These are phyloP conservation scores for Selaginella moellendorffii DNA, from an alignment of 75 land plant genomes.

Conservation along the genomic window DNA sequence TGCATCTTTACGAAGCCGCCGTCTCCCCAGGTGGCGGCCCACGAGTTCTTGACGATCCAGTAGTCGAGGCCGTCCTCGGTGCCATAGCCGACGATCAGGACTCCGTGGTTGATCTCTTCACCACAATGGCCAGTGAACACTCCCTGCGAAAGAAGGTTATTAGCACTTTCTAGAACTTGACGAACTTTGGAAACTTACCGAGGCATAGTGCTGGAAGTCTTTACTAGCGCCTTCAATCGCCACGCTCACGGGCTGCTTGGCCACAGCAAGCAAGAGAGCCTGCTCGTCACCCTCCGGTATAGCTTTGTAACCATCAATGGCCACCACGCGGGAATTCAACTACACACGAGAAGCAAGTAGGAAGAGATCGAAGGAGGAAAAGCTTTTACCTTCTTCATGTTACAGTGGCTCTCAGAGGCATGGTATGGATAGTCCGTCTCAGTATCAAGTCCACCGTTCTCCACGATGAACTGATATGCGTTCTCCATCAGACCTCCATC, in stretches of 20 bases:
- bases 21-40: slow-evolving; percentile 2
- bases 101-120: neutral
- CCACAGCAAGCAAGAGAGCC: slow-evolving; percentile 20
- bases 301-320: slow-evolving; percentile 17
- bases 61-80: neutral
- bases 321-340: neutral
- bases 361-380: too few relatives aligned
- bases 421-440: slow-evolving; percentile 57
- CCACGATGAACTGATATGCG: slow-evolving; percentile 44
- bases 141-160: slow-evolving; percentile 5
- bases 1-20: slow-evolving; percentile 1
- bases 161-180: neutral
- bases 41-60: slow-evolving; percentile 10
- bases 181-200: too few relatives aligned
- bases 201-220: slow-evolving; percentile 14
- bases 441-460: slow-evolving; percentile 52
- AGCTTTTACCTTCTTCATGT: slow-evolving; percentile 3
- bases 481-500: slow-evolving; percentile 58
- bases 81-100: slow-evolving; percentile 1
- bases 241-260: slow-evolving; percentile 30
- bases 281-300: slow-evolving; percentile 23
- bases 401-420: neutral
- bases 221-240: slow-evolving; percentile 28
- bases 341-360: slow-evolving; percentile 1
- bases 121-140: slow-evolving; percentile 6